Base-by-base conservation (phyloP, 768 basidiomycete species). In the Psilocybe sp. region DNA sequence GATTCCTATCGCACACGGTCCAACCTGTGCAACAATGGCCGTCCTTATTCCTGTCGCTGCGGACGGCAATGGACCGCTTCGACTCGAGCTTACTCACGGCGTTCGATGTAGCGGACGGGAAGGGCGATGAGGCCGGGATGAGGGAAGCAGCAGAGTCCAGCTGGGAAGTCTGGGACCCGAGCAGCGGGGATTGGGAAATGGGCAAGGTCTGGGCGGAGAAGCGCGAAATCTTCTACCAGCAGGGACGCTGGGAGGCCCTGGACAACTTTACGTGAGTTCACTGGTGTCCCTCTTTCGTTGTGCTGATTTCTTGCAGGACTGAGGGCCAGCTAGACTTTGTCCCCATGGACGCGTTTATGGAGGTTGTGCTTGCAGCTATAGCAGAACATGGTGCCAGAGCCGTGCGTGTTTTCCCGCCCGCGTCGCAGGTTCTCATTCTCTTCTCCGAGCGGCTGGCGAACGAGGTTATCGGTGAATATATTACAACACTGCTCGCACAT, bases 181-280 rank as follows among this genome's bases (percentile, higher is more conserved):
- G 56, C 12, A 50, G 52, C 11, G 65, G 72, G 10, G 88, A 92
- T 50, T 95, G 91, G 91, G 95, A 96, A 67, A 84, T 97, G 75
- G 91, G 91, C 1, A 87, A 92, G 56, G 86, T 95, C 14, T 99
- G 96, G 92, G 85, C 90, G 1, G 95, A 99, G 69, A 95, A 96
- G 72, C 74, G 89, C 40, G 94, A 96, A 65, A 84, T 98, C 16
- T 93, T 98, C 59, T 98, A 96, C 66, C 87, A 93, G 55, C 80
- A 82, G 50, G 82, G 79, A 6, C 76, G 79, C 42, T 94, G 91
- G 87, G 79, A 88, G 54, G 80, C 94, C 0, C 63, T 88, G 47
- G 84, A 87, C 52, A 99, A 98, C 68, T 81, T 89, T 62, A 85
- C 83, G 83, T 85, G 66, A 61, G 83, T 72, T 32, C 19, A n/a